Evolutionary conservation across 148 eudicot genomes (phyloP), one percentile per base, ranked within the genome.

Genomic region (Heliosperma pusillum): DNA sequence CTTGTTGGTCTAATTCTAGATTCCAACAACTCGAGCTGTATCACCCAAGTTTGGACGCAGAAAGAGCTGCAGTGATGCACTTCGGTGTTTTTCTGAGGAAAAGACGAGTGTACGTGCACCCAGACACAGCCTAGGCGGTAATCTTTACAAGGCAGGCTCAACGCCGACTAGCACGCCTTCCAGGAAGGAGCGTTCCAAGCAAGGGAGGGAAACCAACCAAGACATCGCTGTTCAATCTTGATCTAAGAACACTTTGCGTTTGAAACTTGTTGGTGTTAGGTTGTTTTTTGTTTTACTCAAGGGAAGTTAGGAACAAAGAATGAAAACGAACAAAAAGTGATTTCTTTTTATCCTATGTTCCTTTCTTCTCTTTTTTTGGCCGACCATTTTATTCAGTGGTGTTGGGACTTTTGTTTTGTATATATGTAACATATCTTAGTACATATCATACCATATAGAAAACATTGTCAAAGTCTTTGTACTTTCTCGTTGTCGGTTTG

Each of bases 21-120:
- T 74, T 77, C 81, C 84, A 40, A 81, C 84, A 69, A 95, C 98
- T 58, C 97, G 98, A 36, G 86, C 98, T 71, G 86, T 88, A 80
- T 95, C 97, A 12, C 98, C 98, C 7, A 90, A 90, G 15, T 75
- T 95, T 52, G 86, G 80, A 42, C 90, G 98, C 79, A 83, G 97
- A 85, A 95, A 84, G 89, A 95, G 98, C 82, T 90, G 86, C 66
- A 77, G 87, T 20, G 97, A 91, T 76, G 88, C 89, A 65, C 29
- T 65, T 7, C 64, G 72, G 64, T 71, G 85, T 27, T 69, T 87
- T 50, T 58, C 85, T 0, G 88, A 72, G 63, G 91, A 83, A 24
- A 93, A 86, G 87, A 73, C 47, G 27, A 66, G 80, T 72, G 78
- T 72, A 4, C 70, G 87, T 68, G 77, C 82, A 73, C 47, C 69